A percentile compares a stretch with the other conserved stretches of the same genome.
phyloP scores from a whole-genome alignment of 2,329 filamentous ascomycete species.

The Magnaporthiopsis incrustans region DNA sequence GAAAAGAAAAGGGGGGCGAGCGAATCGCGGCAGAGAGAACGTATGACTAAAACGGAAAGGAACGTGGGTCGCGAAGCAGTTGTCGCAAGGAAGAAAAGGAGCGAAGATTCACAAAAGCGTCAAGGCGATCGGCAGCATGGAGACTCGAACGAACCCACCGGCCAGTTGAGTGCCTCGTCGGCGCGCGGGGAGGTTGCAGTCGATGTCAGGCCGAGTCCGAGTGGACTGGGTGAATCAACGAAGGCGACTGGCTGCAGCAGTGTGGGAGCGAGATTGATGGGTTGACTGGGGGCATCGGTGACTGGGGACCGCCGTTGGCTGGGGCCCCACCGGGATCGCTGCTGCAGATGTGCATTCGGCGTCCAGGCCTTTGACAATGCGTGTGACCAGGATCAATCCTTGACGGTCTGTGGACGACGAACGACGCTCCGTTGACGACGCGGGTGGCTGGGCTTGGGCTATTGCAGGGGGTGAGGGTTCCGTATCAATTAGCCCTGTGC shows the following conservation, averaged over 20 bases:
- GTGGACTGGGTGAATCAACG: not conserved
- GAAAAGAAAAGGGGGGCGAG: not conserved
- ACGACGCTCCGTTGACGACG: not conserved
- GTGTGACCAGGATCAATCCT: not conserved
- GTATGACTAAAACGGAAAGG: not conserved
- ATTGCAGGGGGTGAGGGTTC: not conserved
- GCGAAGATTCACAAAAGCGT: not conserved
- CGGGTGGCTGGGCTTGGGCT: not conserved
- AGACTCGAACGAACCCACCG: not conserved
- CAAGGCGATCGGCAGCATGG: not conserved
- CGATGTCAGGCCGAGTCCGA: not conserved
- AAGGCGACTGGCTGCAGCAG: not conserved
- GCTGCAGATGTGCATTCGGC: not conserved
- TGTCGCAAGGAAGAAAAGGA: not conserved
- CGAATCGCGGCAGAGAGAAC: not conserved
- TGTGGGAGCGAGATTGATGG: not conserved
- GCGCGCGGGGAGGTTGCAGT: not conserved
- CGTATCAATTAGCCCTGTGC: no score
- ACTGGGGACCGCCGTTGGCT: no score
- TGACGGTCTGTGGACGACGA: not conserved
- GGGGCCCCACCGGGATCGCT: not conserved
- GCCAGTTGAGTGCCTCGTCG: not conserved
- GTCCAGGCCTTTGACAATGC: not conserved
- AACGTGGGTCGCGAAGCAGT: not conserved
- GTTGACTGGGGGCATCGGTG: not conserved